Evolutionary conservation across 108 stramenopile species (phyloP), one percentile per base, ranked within the genome.

Genomic region (Ochromonas danica): DNA sequence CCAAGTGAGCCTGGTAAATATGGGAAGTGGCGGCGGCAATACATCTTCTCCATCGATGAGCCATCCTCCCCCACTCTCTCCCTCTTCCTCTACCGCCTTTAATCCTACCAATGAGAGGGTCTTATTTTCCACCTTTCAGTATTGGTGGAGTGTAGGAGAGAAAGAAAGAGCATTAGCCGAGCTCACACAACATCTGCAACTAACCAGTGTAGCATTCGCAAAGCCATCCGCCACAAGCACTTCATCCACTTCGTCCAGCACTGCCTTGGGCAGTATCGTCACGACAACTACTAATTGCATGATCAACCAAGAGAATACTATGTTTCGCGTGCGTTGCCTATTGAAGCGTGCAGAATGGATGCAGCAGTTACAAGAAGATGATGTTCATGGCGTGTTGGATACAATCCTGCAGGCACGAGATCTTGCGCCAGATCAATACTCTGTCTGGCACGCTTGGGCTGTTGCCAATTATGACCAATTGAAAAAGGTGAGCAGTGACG

Each of bases 401-500:
- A 27, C 31, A 57, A 3, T 75, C 6, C 36, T n/a, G 51, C 10
- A 75, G 38, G 72, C 72, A 41, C 36, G 72, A 42, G 72, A 75
- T 6, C 38, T 75, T 6, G 72, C 72, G 3, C 6, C 6, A 30
- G 72, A 75, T 60, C 31, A 75, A 42, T 75, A 75, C 38, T 60
- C 43, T 60, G 72, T 75, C 6, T 75, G 72, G 72, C 72, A 75
- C 25, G 72, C 72, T 30, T 75, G 72, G 72, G 72, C 72, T 57
- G 72, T 75, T 6, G 51, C 51, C 6, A 75, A 75, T 75, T 75
- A 33, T 60, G 72, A 75, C 38, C 40, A 42, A 60, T 41, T 75
- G 35, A 75, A 67, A 25, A 67, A 67, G 31, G 63, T 36, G 33
- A 22, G 22, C 51, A 3, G 14, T 22, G 35, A 67, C 6, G 10